phyloP scores from a whole-genome alignment of 169 alveolate genomes.

The Cryptosporidium meleagridis region DNA sequence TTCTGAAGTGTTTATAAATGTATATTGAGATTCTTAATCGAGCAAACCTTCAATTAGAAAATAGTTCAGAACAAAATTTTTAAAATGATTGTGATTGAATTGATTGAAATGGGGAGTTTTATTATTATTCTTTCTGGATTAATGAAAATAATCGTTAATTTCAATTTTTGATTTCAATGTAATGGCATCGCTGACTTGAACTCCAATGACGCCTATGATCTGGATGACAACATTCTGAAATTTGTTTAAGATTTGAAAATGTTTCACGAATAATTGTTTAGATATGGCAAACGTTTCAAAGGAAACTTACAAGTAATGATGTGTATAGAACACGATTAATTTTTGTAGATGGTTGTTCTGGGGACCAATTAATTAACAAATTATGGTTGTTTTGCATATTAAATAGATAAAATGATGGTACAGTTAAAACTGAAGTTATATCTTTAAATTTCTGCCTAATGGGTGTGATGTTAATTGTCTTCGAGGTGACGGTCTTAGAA shows the following conservation, averaged over 20 bases:
- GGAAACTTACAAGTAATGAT: conserved; percentile 19
- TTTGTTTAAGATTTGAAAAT: too few species aligned
- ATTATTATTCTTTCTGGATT: too few species aligned
- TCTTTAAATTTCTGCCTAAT: conserved; percentile 28
- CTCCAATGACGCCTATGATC: conserved; percentile 12
- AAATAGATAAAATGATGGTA: conserved; percentile 36
- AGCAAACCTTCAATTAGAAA: neutral
- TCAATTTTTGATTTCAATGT: conserved; percentile 20
- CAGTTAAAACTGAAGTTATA: conserved; percentile 15
- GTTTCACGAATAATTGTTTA: neutral
- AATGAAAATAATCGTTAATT: conserved; percentile 15
- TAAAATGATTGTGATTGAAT: neutral
- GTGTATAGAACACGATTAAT: conserved; percentile 33
- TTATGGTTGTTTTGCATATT: conserved; percentile 24
- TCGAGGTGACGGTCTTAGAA: conserved; percentile 3
- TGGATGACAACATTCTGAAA: conserved; percentile 13
- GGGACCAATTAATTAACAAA: conserved; percentile 52
- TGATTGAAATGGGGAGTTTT: neutral
- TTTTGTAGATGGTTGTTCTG: conserved; percentile 35
- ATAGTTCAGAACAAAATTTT: neutral
- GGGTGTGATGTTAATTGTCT: neutral
- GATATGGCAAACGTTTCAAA: neutral
- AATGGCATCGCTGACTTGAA: neutral
- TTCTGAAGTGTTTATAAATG: neutral
- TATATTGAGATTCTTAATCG: too few species aligned